phyloP scores from a whole-genome alignment of 2,329 filamentous ascomycete genomes.

The Fusarium sp. region DNA sequence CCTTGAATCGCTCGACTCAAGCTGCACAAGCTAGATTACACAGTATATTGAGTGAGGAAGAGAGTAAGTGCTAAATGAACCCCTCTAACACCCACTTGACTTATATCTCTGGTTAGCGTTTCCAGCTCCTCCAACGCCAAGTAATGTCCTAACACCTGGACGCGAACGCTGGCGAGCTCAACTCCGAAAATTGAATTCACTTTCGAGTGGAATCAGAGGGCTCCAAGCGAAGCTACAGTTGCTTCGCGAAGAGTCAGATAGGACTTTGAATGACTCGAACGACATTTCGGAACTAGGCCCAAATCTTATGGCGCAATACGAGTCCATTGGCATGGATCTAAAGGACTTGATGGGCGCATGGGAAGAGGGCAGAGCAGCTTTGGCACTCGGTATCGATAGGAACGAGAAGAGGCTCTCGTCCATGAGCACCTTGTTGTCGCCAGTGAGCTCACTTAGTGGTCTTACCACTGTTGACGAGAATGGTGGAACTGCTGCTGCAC shows the following conservation, averaged over 20 bases:
- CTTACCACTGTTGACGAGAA: slow-evolving; percentile 72
- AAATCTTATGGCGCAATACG: slow-evolving; percentile 88
- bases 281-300: slow-evolving; percentile 82
- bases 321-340: slow-evolving; percentile 91
- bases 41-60: slow-evolving; percentile 80
- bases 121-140: slow-evolving; percentile 68
- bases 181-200: slow-evolving; percentile 85
- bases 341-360: slow-evolving; percentile 84
- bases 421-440: slow-evolving; percentile 70
- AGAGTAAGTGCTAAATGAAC: slow-evolving; percentile 68
- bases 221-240: slow-evolving; percentile 96
- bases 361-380: slow-evolving; percentile 86
- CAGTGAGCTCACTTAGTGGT: slow-evolving; percentile 74
- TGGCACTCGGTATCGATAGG: slow-evolving; percentile 84
- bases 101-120: slow-evolving; percentile 58
- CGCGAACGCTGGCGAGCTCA: slow-evolving; percentile 88
- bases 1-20: slow-evolving; percentile 71
- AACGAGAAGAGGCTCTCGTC: slow-evolving; percentile 79
- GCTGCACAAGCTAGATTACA: slow-evolving; percentile 75
- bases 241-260: slow-evolving; percentile 88
- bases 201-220: slow-evolving; percentile 90
- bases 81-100: slow-evolving; percentile 11
- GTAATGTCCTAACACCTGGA: slow-evolving; percentile 74
- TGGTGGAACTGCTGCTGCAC: slow-evolving; percentile 67
- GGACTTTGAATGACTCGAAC: slow-evolving; percentile 78